phyloP scores from a whole-genome alignment of 352 stramenopile genomes.

The Pythium grandisporangium region DNA sequence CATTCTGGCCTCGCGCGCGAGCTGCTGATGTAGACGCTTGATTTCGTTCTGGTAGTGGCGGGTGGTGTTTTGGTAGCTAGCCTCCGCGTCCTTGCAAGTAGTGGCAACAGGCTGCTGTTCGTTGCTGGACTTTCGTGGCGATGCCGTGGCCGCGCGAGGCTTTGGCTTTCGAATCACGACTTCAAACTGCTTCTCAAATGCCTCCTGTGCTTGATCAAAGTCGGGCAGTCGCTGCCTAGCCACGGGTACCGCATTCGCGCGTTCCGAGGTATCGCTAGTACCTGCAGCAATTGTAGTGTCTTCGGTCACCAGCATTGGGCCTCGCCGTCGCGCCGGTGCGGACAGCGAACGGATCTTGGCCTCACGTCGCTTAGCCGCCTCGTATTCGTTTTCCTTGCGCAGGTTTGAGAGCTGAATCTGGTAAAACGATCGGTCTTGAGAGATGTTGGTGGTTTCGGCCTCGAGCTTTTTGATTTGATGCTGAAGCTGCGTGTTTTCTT shows the following conservation, averaged over 20 bases:
- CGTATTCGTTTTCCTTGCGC: constrained; percentile 28
- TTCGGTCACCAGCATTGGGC: constrained; percentile 3
- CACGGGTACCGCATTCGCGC: too few species aligned
- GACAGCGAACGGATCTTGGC: constrained; percentile 43
- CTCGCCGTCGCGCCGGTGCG: constrained; percentile 17
- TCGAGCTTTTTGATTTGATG: constrained; percentile 40
- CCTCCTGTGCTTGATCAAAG: constrained; percentile 28
- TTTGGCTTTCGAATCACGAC: constrained; percentile 13
- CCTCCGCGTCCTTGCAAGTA: neutral
- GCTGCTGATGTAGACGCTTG: constrained; percentile 46
- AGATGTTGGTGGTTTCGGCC: constrained; percentile 28
- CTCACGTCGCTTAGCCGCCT: constrained; percentile 26
- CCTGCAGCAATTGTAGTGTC: neutral
- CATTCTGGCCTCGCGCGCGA: constrained; percentile 32
- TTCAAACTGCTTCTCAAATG: constrained; percentile 21
- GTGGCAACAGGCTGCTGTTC: too few species aligned
- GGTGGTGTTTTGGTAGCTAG: constrained; percentile 24
- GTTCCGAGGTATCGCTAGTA: too few species aligned
- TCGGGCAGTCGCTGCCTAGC: neutral
- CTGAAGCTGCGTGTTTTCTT: constrained; percentile 37
- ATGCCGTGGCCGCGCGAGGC: neutral
- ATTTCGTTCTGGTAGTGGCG: constrained; percentile 67
- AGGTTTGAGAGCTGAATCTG: constrained; percentile 33
- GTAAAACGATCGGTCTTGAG: constrained; percentile 35
- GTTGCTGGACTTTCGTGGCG: neutral